Conservation (phyloP, 371 early-diverging fungal species). For the Capillidium rhysosporum region DNA sequence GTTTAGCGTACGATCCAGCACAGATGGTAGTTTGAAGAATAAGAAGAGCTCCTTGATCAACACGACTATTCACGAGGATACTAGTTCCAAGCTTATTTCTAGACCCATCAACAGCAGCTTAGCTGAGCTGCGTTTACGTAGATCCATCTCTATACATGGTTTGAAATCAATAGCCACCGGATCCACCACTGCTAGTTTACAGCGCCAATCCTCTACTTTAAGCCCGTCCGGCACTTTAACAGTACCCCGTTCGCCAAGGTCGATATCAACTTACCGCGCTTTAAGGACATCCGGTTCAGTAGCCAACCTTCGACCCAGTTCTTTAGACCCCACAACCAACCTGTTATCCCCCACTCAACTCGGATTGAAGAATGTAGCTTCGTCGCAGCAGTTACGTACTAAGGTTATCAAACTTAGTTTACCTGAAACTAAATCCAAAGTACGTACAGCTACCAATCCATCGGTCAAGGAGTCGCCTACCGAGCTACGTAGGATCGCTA, state of each 20-base stretch:
- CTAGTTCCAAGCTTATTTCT: not conserved
- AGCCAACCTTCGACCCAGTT: not conserved
- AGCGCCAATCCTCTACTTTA: not conserved
- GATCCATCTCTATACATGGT: no score
- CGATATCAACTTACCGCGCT: not conserved
- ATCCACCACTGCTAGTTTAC: no score
- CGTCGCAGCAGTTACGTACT: not conserved
- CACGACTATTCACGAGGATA: not conserved
- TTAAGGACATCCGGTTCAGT: not conserved
- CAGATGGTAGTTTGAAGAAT: not conserved
- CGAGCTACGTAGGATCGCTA: not conserved
- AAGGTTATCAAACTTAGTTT: no score
- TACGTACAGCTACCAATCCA: no score
- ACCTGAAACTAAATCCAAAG: no score
- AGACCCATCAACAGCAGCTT: no score
- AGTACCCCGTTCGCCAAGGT: not conserved
- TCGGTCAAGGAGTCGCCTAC: no score
- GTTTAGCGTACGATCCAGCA: no score
- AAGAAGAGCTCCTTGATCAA: not conserved
- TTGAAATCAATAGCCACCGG: no score
- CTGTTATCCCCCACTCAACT: not conserved
- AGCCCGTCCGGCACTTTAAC: not conserved
- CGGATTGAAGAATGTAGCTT: not conserved
- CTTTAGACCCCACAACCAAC: not conserved
- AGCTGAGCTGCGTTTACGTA: no score